Conservation (phyloP, 1,284 basidiomycete genomes). For the Wolfiporia cocos region DNA sequence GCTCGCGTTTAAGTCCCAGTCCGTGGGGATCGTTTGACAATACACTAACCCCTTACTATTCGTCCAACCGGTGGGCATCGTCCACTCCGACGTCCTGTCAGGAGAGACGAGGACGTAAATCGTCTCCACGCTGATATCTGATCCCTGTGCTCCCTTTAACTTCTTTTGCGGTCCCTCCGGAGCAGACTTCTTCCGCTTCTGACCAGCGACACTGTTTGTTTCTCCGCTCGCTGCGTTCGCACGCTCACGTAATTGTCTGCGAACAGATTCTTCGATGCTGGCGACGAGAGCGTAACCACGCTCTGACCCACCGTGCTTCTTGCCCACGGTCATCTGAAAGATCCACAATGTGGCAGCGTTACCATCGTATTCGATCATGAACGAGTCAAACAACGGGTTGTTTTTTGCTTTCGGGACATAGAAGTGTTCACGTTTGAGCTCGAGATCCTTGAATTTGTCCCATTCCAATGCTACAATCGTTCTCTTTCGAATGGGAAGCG, state of each 20-base stretch:
- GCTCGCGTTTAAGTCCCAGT: too few relatives aligned
- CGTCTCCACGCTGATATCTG: not conserved
- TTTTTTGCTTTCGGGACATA: not conserved
- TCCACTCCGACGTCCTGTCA: not conserved
- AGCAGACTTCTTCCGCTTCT: not conserved
- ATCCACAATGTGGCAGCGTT: not conserved
- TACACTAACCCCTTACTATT: not conserved
- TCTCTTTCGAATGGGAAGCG: not conserved
- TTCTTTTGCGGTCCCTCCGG: not conserved
- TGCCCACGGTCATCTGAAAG: not conserved
- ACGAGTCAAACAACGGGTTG: not conserved
- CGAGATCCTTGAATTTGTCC: not conserved
- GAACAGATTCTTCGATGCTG: not conserved
- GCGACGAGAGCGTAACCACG: not conserved
- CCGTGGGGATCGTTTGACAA: not conserved
- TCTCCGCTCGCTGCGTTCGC: not conserved
- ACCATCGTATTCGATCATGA: not conserved
- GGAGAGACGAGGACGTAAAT: not conserved
- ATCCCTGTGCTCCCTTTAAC: not conserved
- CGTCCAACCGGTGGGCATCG: not conserved
- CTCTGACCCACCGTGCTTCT: not conserved
- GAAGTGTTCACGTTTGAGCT: not conserved
- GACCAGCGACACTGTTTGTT: not conserved
- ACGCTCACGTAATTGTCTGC: not conserved
- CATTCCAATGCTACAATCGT: not conserved